A percentile compares a stretch with the other conserved stretches of the same genome.
Conservation (phyloP, 2,329 filamentous ascomycete genomes). For the Pyricularia pennisetigena region DNA sequence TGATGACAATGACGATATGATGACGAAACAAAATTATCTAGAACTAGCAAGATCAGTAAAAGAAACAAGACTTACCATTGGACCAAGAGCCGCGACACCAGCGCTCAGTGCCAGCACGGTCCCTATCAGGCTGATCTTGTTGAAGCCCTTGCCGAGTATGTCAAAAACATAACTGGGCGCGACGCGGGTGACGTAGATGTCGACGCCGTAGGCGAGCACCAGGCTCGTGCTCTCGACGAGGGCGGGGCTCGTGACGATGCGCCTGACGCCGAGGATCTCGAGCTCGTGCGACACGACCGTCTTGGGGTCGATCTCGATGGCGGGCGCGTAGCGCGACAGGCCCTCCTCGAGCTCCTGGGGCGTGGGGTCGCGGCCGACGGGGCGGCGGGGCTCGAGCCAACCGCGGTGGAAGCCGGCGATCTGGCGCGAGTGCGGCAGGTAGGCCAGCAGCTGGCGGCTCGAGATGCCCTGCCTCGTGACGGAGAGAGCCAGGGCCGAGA, state of each 20-base stretch:
- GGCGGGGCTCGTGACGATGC: slow-evolving; percentile 64
- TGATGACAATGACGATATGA: not conserved
- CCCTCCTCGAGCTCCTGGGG: slow-evolving; percentile 76
- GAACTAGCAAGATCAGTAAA: no score
- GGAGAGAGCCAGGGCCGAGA: slow-evolving; percentile 72
- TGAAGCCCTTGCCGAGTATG: slow-evolving; percentile 86
- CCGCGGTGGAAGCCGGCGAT: slow-evolving; percentile 72
- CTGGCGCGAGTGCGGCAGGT: slow-evolving; percentile 61
- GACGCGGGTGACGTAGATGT: slow-evolving; percentile 79
- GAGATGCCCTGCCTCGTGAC: slow-evolving; percentile 90
- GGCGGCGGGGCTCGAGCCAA: slow-evolving; percentile 76
- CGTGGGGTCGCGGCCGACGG: slow-evolving; percentile 75
- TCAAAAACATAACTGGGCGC: slow-evolving; percentile 89
- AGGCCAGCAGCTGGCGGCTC: slow-evolving; percentile 70
- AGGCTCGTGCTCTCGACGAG: slow-evolving; percentile 86
- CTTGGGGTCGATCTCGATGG: slow-evolving; percentile 75
- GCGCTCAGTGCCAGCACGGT: slow-evolving; percentile 74
- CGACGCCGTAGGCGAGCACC: slow-evolving; percentile 78
- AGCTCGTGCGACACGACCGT: slow-evolving; percentile 72
- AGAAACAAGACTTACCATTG: slow-evolving; percentile 59
- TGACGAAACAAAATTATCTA: no score
- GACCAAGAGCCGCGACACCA: slow-evolving; percentile 69
- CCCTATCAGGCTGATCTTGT: slow-evolving; percentile 72
- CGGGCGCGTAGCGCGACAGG: slow-evolving; percentile 63
- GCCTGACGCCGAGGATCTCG: slow-evolving; percentile 46